A percentile compares a stretch with the other conserved stretches of the same genome.
Conservation (phyloP, 345 rosid species). For the Brassica napus region Da-Ae NC_063436.1:7340501-7341000, state of each 20-base stretch:
- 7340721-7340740: no score
- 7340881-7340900: not conserved
- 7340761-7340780: no score
- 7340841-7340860: constrained; percentile 13
- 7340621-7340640: not conserved
- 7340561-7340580: no score
- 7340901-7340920: not conserved
- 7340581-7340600: not conserved
- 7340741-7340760: no score
- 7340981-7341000: no score
- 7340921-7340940: no score
- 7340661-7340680: not conserved
- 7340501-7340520: not conserved
- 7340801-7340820: not conserved
- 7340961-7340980: no score
- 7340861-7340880: not conserved
- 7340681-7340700: not conserved
- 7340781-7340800: not conserved
- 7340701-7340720: not conserved
- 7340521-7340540: not conserved
- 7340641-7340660: not conserved
- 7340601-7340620: not conserved
- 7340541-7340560: not conserved
- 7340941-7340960: no score
- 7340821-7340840: constrained; percentile 7